Conservation (phyloP, 73 alveolate genomes). For the Breviolum minutum region DNA sequence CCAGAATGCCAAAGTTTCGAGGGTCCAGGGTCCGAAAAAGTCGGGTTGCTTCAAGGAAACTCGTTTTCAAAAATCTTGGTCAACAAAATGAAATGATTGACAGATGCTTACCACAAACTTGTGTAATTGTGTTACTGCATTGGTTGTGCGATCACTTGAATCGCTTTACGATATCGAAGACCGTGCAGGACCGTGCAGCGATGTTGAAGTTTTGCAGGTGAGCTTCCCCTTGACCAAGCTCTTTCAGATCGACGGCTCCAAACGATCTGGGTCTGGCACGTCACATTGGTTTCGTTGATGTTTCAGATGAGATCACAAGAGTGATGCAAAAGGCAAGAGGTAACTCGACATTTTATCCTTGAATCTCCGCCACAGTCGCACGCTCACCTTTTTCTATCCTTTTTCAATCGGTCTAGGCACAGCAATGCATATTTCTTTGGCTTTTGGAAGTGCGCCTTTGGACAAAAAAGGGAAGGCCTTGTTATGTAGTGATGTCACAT, state of each 20-base stretch:
- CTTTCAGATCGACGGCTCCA: conserved; percentile 76
- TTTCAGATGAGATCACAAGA: no score
- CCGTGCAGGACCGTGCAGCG: no score
- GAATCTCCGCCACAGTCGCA: no score
- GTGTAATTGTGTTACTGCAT: not conserved
- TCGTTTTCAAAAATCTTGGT: not conserved
- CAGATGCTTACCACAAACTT: no score
- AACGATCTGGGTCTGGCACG: conserved; percentile 46
- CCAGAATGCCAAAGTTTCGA: no score
- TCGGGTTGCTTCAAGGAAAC: not conserved
- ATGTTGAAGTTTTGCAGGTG: not conserved
- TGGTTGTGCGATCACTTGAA: not conserved
- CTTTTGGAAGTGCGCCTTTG: conserved; percentile 46
- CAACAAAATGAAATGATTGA: no score
- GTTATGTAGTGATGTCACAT: not conserved
- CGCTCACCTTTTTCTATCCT: not conserved
- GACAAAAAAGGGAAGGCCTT: not conserved
- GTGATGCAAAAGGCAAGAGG: no score
- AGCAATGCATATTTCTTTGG: conserved; percentile 87
- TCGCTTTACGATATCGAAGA: no score
- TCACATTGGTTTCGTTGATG: no score
- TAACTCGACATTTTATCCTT: no score
- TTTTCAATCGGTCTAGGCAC: not conserved
- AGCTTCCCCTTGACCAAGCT: conserved; percentile 69
- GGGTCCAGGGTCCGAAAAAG: not conserved